These are phyloP conservation scores for Linum lewisii DNA, from an alignment of 345 rosid species.

Conservation along the genomic window DNA sequence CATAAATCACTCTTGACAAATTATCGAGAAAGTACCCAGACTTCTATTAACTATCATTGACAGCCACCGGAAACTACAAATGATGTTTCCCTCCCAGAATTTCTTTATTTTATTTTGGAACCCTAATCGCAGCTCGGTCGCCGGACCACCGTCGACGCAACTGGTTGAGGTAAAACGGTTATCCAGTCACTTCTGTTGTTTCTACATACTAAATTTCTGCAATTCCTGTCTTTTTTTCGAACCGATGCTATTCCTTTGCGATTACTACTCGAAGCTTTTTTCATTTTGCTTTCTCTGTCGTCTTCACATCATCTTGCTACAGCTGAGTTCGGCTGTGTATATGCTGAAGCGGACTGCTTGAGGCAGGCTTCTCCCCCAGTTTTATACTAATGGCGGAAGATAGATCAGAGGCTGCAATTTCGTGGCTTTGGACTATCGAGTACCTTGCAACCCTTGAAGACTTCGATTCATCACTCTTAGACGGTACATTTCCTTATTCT, in stretches of 20 bases:
- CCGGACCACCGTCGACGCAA: no score
- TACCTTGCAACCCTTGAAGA: neutral
- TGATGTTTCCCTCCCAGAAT: no score
- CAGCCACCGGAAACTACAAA: no score
- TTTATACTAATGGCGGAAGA: neutral
- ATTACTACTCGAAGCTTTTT: neutral
- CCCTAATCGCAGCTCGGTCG: no score
- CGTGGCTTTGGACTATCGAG: neutral
- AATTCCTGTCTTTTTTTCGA: no score
- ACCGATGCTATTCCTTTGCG: neutral
- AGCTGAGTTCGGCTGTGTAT: neutral
- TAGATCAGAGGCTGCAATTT: neutral
- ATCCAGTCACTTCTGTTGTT: no score
- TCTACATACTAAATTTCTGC: no score
- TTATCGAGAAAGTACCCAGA: no score
- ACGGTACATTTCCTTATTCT: neutral
- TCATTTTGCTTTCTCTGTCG: neutral
- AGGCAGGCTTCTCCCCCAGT: neutral
- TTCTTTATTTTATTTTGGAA: no score
- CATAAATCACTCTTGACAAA: no score
- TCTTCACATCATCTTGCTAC: neutral
- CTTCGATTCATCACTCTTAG: neutral
- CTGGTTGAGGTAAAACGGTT: no score
- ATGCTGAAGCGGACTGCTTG: neutral
- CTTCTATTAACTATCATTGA: no score